phyloP scores from a whole-genome alignment of 495 filamentous ascomycete species.

The Neurospora sp. region DNA sequence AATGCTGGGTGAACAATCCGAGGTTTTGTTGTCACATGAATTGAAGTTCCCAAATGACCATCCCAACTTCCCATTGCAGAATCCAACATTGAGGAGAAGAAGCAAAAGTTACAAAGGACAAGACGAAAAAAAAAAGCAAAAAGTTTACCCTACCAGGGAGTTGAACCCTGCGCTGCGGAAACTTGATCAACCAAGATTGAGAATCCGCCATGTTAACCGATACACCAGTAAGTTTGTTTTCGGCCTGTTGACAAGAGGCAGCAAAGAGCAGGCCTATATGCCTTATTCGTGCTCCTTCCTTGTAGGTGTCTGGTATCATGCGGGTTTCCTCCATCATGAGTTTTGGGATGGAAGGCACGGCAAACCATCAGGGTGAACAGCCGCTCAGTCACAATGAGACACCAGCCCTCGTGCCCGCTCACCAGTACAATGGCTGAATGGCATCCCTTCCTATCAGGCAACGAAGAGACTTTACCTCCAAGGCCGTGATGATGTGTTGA shows the following conservation, averaged over 20 bases:
- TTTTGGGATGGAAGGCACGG: too few species aligned
- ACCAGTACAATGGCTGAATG: too few species aligned
- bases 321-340: too few species aligned
- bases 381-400: too few species aligned
- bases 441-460: too few species aligned
- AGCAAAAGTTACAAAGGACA: background rate
- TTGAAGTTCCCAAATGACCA: background rate
- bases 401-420: too few species aligned
- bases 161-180: slow-evolving; percentile 2
- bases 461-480: too few species aligned
- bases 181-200: background rate
- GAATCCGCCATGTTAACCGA: slow-evolving; percentile 10
- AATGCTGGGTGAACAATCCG: background rate
- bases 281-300: background rate
- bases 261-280: too few species aligned
- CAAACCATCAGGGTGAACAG: too few species aligned
- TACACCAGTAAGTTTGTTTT: slow-evolving; percentile 7
- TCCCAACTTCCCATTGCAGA: background rate
- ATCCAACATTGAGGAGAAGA: background rate
- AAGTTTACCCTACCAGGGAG: slow-evolving; percentile 2
- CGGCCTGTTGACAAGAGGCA: too few species aligned
- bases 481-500: too few species aligned
- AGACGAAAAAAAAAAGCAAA: background rate
- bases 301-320: background rate
- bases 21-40: background rate